Evolutionary conservation across 2,329 filamentous ascomycete species (phyloP).

Genomic region (Fonsecaea multimorphosa): DNA sequence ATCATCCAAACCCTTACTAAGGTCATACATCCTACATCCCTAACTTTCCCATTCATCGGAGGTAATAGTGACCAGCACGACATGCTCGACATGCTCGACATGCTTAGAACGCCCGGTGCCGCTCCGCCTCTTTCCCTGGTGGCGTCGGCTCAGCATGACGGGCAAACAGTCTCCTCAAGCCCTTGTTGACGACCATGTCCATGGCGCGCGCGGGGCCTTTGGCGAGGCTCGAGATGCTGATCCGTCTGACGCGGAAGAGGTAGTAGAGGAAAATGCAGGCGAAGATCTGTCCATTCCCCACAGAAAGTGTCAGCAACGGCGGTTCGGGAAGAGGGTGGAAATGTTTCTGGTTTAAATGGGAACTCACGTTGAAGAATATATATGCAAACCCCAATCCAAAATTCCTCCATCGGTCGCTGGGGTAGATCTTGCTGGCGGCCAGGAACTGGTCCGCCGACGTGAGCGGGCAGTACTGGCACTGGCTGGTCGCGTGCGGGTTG

Average conservation of each 20-base stretch:
- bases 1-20: no score
- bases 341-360: no score
- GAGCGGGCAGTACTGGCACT: constrained; percentile 58
- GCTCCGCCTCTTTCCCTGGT: constrained; percentile 26
- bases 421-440: constrained; percentile 57
- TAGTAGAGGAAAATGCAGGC: constrained; percentile 64
- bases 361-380: constrained; percentile 68
- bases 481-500: constrained; percentile 63
- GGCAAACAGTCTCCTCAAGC: constrained; percentile 30
- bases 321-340: background rate
- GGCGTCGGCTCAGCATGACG: constrained; percentile 33
- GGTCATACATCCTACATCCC: no score
- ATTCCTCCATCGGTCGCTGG: constrained; percentile 75
- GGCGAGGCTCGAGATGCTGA: constrained; percentile 28
- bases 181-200: constrained; percentile 27
- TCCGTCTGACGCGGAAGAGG: constrained; percentile 46
- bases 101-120: background rate
- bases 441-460: constrained; percentile 51
- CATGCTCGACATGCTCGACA: no score
- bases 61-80: no score
- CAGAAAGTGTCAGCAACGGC: no score
- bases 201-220: constrained; percentile 29
- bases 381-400: constrained; percentile 79
- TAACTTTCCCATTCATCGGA: no score
- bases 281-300: constrained; percentile 40